phyloP scores from a whole-genome alignment of 164 flowering plant species.

The Liquidambar formosana region DNA sequence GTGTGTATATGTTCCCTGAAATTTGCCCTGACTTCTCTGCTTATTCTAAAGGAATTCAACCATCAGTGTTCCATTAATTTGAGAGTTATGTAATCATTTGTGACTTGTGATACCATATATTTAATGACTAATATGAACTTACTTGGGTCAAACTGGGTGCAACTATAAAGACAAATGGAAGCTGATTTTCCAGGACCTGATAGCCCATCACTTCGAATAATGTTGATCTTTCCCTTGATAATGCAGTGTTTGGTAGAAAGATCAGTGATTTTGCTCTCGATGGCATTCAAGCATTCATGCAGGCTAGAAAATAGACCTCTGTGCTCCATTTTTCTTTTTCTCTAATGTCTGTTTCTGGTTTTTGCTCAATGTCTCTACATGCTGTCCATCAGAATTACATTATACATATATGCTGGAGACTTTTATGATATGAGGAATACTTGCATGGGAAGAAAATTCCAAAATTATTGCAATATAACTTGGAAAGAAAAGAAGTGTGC shows the following conservation, averaged over 20 bases:
- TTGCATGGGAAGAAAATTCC: neutral
- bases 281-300: neutral
- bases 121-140: conserved; percentile 6
- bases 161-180: conserved; percentile 39
- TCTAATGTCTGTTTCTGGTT: neutral
- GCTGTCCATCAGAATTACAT: neutral
- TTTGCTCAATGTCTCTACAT: neutral
- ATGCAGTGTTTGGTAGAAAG: neutral
- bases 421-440: neutral
- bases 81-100: no score
- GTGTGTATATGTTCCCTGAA: no score
- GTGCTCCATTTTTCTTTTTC: neutral
- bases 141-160: conserved; percentile 37
- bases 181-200: conserved; percentile 39
- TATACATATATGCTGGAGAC: neutral
- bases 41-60: no score
- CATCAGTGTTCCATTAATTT: no score
- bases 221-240: conserved; percentile 21
- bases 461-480: neutral
- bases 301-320: neutral
- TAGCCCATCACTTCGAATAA: conserved; percentile 13
- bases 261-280: neutral
- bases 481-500: conserved; percentile 5
- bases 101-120: neutral
- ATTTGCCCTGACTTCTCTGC: no score